Evolutionary conservation across 805 yeast genomes (phyloP), one percentile per base, ranked within the genome.

Genomic region (Wickerhamiella occidentalis): DNA sequence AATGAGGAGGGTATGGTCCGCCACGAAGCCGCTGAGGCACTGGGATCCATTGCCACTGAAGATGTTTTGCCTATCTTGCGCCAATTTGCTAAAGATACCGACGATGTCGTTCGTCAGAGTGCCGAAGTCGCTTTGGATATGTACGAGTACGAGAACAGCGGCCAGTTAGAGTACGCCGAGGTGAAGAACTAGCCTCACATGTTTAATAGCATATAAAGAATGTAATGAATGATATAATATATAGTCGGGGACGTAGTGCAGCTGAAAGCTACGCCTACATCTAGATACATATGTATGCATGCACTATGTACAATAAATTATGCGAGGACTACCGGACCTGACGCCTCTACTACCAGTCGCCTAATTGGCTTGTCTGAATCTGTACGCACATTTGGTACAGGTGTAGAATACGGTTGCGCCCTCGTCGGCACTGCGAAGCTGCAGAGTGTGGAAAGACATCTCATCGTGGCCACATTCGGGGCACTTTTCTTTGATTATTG

Each of bases 1-100:
- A 62, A 68, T 13, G 96, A 92, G 70, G 97, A 94, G 48, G 95
- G 94, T 55, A 92, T 92, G 99, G 98, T 94, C 29, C 82, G 99
- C 70, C 99, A 92, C 64, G 99, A 92, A 70, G 98, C 97, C 51
- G 98, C 97, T 22, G 99, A 92, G 70, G 98, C 98, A 22, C 74
- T 94, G 59, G 98, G 98, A 23, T 78, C 95, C 25, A 92, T 92
- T 64, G 97, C 96, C 23, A 85, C 96, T 8, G 95, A 85, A 60
- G 96, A 90, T 52, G 95, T 90, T 35, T 73, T 90, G 56, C 96
- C 96, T 13, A 82, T 92, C 30, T 76, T 94, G 61, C 76, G 83
- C 64, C 70, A 79, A 41, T 84, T 84, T 65, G 74, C 88, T 59
- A 71, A 77, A 56, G 98, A 92, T 64, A 72, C 77, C 52, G 96